Conservation (phyloP, 2,329 filamentous ascomycete species). For the Pleomassaria siparia region DNA sequence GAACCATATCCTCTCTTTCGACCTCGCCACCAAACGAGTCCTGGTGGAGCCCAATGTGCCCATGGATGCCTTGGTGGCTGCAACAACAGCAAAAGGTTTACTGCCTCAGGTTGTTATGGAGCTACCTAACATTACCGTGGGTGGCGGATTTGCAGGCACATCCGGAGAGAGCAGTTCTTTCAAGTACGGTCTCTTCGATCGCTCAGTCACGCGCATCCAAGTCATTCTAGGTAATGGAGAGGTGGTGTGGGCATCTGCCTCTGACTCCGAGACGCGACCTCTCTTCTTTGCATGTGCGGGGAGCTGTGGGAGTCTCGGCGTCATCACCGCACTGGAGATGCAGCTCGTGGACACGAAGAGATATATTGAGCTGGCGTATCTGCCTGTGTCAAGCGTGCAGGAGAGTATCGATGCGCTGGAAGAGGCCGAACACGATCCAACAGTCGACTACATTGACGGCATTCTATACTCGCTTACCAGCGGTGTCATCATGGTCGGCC, state of each 20-base stretch:
- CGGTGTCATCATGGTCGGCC: constrained; percentile 64
- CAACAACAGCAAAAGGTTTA: constrained; percentile 57
- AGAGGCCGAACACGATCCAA: constrained; percentile 44
- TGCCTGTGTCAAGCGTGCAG: constrained; percentile 53
- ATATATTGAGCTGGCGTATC: constrained; percentile 65
- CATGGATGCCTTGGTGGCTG: constrained; percentile 65
- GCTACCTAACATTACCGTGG: constrained; percentile 69
- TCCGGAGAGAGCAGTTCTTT: constrained; percentile 69
- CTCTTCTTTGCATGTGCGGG: constrained; percentile 62
- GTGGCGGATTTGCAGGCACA: constrained; percentile 67
- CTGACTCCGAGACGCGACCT: constrained; percentile 50
- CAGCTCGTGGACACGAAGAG: constrained; percentile 56
- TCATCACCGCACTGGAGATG: constrained; percentile 63
- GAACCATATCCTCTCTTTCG: constrained; percentile 50
- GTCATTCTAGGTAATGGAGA: constrained; percentile 64
- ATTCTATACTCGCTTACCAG: constrained; percentile 61
- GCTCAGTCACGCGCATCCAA: constrained; percentile 63
- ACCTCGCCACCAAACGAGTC: constrained; percentile 46
- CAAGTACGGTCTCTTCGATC: constrained; percentile 66
- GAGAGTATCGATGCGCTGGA: constrained; percentile 54
- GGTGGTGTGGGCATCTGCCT: constrained; percentile 51
- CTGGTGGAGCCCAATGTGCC: constrained; percentile 69
- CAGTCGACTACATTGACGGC: constrained; percentile 68
- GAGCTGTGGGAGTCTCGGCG: constrained; percentile 61
- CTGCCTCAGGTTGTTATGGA: constrained; percentile 70